Evolutionary conservation across 441 rosid genomes (phyloP).

Genomic region (Macaranga tanarius): DNA sequence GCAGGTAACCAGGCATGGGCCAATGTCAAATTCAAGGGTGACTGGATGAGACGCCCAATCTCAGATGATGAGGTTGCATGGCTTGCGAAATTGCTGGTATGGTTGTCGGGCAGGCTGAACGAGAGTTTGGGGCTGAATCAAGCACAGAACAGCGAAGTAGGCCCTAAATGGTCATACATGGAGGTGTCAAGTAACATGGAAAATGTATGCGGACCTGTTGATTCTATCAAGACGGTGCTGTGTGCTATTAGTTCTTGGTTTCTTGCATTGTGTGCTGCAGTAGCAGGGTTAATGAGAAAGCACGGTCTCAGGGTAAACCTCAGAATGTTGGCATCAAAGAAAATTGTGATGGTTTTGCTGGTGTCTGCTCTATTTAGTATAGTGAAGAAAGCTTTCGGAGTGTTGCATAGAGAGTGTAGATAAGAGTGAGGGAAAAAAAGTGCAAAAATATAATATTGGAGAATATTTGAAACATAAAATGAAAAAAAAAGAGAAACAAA

Average conservation of each 20-base stretch:
- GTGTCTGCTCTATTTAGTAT: slow-evolving; percentile 39
- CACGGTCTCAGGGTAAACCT: slow-evolving; percentile 64
- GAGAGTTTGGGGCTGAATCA: slow-evolving; percentile 59
- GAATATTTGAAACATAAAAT: not conserved
- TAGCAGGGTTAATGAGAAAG: slow-evolving; percentile 56
- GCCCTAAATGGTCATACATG: slow-evolving; percentile 49
- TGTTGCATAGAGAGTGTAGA: slow-evolving; percentile 25
- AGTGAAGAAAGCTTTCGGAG: slow-evolving; percentile 43
- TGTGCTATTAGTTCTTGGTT: slow-evolving; percentile 48
- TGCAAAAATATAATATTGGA: not conserved
- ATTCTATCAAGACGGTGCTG: slow-evolving; percentile 39
- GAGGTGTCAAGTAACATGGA: slow-evolving; percentile 44
- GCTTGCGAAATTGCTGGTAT: slow-evolving; percentile 68
- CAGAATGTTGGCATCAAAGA: slow-evolving; percentile 81
- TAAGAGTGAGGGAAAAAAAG: slow-evolving; percentile 9
- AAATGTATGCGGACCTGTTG: slow-evolving; percentile 41
- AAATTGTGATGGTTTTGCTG: slow-evolving; percentile 51
- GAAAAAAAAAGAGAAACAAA: not conserved
- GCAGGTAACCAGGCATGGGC: slow-evolving; percentile 42
- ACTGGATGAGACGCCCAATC: slow-evolving; percentile 84
- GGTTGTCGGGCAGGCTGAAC: slow-evolving; percentile 61
- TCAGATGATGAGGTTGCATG: slow-evolving; percentile 78
- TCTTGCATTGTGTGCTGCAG: slow-evolving; percentile 34
- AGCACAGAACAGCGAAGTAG: slow-evolving; percentile 28
- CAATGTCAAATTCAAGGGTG: slow-evolving; percentile 61